Evolutionary conservation across 129 eudicot species (phyloP).

Genomic region (Saposhnikovia divaricata): DNA sequence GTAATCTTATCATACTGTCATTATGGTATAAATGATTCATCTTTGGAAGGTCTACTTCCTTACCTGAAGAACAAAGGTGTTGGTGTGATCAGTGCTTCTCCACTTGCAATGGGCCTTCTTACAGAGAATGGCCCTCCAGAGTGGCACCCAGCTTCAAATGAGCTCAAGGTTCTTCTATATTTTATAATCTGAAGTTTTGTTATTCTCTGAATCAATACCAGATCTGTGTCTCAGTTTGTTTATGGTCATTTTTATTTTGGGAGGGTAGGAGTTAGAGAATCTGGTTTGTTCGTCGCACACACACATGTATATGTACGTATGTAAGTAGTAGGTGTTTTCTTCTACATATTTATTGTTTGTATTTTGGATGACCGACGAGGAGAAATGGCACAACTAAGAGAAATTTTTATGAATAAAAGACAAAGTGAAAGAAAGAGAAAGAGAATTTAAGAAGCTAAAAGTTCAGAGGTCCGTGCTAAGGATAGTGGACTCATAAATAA

Average conservation of each 20-base stretch:
- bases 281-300: background rate
- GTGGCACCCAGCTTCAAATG: conserved; percentile 95
- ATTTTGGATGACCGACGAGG: background rate
- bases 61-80: conserved; percentile 89
- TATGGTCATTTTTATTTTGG: background rate
- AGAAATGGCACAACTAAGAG: background rate
- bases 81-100: conserved; percentile 92
- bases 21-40: conserved; percentile 67
- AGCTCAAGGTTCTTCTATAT: conserved; percentile 49
- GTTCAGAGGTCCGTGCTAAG: background rate
- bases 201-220: background rate
- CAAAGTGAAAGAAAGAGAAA: no score
- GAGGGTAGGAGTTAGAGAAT: background rate
- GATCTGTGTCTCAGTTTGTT: background rate
- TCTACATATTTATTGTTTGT: background rate
- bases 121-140: conserved; percentile 90
- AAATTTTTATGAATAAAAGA: no score
- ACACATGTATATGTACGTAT: background rate
- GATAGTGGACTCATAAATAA: background rate
- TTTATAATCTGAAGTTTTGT: background rate
- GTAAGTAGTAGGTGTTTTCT: background rate
- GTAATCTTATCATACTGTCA: conserved; percentile 92
- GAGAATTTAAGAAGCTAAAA: background rate
- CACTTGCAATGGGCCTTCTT: conserved; percentile 97
- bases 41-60: conserved; percentile 75